Conservation (phyloP, 2,329 filamentous ascomycete species). For the Immersiporthe knoxdaviesiana region DNA sequence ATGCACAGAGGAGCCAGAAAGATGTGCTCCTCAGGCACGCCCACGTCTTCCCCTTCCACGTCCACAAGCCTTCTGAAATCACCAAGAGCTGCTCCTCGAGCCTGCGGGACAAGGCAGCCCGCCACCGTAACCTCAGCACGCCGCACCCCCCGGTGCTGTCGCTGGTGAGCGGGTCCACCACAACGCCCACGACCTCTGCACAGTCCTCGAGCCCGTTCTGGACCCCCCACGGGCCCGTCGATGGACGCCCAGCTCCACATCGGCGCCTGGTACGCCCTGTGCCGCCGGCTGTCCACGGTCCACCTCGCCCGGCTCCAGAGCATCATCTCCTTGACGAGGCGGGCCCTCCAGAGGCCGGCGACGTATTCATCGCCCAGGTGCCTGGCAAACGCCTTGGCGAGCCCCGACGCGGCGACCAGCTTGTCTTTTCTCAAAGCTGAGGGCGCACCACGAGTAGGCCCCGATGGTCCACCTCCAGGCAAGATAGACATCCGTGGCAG, state of each 20-base stretch:
- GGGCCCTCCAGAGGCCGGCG: constrained; percentile 4
- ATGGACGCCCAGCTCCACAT: constrained; percentile 28
- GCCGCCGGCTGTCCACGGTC: background rate
- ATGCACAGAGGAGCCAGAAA: background rate
- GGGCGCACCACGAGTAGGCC: background rate
- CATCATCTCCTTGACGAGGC: constrained; percentile 9
- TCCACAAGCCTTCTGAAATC: background rate
- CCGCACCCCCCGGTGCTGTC: background rate
- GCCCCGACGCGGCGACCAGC: constrained; percentile 22
- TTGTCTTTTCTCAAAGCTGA: constrained; percentile 17
- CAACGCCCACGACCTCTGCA: background rate
- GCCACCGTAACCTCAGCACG: background rate
- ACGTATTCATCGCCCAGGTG: constrained; percentile 15
- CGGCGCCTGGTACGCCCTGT: constrained; percentile 21
- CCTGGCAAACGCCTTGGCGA: constrained; percentile 21
- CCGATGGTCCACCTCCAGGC: constrained; percentile 8
- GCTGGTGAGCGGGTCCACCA: background rate
- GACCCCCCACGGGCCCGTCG: constrained; percentile 8
- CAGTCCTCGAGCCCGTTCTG: constrained; percentile 10
- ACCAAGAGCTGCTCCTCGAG: background rate
- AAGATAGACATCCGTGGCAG: background rate
- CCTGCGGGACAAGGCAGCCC: background rate
- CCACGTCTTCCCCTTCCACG: constrained; percentile 1
- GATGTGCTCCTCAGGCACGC: background rate
- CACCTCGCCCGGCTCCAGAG: constrained; percentile 5